phyloP scores from a whole-genome alignment of 495 filamentous ascomycete species.

The Penicillium simplicissimum region DNA sequence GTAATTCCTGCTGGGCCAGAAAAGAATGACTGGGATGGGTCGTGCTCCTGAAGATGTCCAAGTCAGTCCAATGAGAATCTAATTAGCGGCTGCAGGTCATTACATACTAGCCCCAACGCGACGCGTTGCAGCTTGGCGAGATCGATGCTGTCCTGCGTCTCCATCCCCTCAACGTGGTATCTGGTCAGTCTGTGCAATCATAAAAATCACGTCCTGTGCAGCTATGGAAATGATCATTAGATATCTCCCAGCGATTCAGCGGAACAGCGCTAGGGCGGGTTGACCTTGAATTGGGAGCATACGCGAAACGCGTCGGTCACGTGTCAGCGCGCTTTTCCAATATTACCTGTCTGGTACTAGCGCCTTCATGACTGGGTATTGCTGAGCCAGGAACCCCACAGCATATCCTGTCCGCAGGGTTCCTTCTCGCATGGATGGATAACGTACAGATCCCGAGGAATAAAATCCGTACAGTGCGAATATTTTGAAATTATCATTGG shows the following conservation, averaged over 20 bases:
- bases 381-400: too few species aligned
- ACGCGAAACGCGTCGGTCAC: slow-evolving; percentile 44
- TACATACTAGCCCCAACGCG: slow-evolving; percentile 50
- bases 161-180: slow-evolving; percentile 30
- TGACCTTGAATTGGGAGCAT: slow-evolving; percentile 13
- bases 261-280: not conserved
- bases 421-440: too few species aligned
- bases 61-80: slow-evolving; percentile 37
- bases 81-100: slow-evolving; percentile 32
- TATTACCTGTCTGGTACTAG: slow-evolving; percentile 36
- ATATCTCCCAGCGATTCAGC: not conserved
- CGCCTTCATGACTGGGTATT: not conserved
- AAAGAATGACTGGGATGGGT: slow-evolving; percentile 29
- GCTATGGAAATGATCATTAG: not conserved
- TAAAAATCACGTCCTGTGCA: not conserved
- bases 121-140: slow-evolving; percentile 51
- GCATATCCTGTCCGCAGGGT: too few species aligned
- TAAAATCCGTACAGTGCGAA: too few species aligned
- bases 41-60: slow-evolving; percentile 34
- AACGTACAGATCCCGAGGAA: too few species aligned
- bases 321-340: slow-evolving; percentile 29
- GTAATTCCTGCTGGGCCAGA: slow-evolving; percentile 12
- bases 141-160: slow-evolving; percentile 51
- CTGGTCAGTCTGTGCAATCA: not conserved
- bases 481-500: not conserved